Conservation (phyloP, 23 red algal species). For the Gracilaria caudata region DNA sequence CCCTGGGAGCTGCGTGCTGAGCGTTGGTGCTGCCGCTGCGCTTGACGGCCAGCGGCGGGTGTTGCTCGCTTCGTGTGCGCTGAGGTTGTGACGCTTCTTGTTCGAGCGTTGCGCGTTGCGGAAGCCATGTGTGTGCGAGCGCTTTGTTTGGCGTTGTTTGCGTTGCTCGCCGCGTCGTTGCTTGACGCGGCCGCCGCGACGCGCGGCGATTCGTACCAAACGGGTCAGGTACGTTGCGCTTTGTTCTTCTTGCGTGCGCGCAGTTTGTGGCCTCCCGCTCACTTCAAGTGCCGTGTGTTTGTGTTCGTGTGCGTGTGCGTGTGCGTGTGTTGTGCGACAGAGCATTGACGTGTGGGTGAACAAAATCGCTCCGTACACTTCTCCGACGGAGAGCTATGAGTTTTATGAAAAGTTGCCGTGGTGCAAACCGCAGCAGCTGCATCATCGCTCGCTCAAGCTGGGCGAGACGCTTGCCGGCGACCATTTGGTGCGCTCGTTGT, state of each 20-base stretch:
- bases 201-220: conserved; percentile 1
- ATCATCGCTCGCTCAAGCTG: conserved; percentile 58
- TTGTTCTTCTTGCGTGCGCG: neutral
- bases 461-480: conserved; percentile 72
- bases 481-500: conserved; percentile 56
- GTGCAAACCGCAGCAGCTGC: conserved; percentile 49
- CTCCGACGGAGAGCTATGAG: conserved; percentile 66
- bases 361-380: conserved; percentile 72
- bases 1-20: no score
- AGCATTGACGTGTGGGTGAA: conserved; percentile 61
- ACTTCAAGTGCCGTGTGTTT: no score
- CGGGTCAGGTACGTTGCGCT: neutral
- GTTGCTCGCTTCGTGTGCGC: no score
- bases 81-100: no score
- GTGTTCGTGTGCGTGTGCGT: no score
- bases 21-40: no score
- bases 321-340: neutral
- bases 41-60: no score
- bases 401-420: conserved; percentile 66
- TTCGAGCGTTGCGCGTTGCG: no score
- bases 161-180: neutral
- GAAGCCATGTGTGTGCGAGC: neutral
- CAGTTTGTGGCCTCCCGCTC: no score
- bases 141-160: neutral
- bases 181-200: neutral